Base-by-base conservation (phyloP, 257 asterid species). In the Rubia yunnanensis region DNA sequence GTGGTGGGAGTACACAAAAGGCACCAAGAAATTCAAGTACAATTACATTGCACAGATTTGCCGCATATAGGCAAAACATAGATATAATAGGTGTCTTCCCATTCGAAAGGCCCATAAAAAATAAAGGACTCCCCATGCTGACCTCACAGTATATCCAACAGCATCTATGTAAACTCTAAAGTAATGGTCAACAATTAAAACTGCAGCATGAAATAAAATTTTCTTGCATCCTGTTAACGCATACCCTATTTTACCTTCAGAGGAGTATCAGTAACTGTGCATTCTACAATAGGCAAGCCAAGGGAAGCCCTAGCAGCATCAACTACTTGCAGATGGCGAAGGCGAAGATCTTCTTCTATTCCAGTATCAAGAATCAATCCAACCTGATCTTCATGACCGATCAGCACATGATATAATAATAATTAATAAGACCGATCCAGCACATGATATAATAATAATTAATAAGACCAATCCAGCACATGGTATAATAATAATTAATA, bases 261-360 rank as follows among this genome's bases (percentile, higher is more conserved):
- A 56, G 96, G 85, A 70, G 94, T 82, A 71, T 91, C 98, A 1
- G 96, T 88, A 50, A 91, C 84, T 26, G 76, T 76, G 76, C 74
- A 91, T 61, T 87, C 92, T 2, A 84, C 86, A 44, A 88, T 66
- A 18, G 94, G 86, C 77, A 91, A 79, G 79, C 98, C 98, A 72
- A 91, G 95, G 64, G 98, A 91, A 73, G 98, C 96, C 73, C 98
- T 84, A 62, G 92, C 67, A 67, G 98, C 98, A 78, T 91, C 98
- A 74, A 80, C 91, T 59, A 85, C 95, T 70, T 91, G 98, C 60
- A 91, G 81, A 73, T 91, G 98, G 70, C 95, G 95, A 70, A 85
- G 65, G 4, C 83, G 89, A 62, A 91, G 96, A 17, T 86, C 92
- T 73, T 82, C 87, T 76, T 91, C 96, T 66, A 91, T 86, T 74